Conservation (phyloP, 371 early-diverging fungal species). For the Lichtheimia hyalospora region DNA sequence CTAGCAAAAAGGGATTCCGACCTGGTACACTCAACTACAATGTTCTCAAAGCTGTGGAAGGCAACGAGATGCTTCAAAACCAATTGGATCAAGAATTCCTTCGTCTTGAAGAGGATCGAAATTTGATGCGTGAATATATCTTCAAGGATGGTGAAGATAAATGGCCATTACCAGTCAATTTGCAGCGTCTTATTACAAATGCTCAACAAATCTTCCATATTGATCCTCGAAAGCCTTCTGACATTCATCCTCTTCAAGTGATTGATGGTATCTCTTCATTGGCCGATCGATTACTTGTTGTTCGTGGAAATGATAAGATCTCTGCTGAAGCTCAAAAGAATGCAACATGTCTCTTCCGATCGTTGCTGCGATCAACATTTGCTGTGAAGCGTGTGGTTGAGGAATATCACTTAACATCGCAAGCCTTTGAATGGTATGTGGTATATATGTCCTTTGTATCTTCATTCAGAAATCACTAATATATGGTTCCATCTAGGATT, state of each 20-base stretch:
- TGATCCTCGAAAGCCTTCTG: constrained; percentile 77
- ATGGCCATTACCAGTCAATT: constrained; percentile 93
- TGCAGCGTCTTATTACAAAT: constrained; percentile 88
- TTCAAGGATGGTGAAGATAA: constrained; percentile 75
- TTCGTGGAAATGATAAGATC: constrained; percentile 87
- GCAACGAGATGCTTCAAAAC: constrained; percentile 67
- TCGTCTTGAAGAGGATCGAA: constrained; percentile 76
- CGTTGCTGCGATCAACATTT: constrained; percentile 82
- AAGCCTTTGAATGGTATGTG: constrained; percentile 88
- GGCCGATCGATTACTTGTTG: constrained; percentile 74
- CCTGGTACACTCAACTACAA: constrained; percentile 66
- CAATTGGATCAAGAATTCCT: constrained; percentile 82
- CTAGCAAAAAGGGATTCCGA: constrained; percentile 58
- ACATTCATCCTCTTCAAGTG: constrained; percentile 86
- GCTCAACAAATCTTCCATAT: constrained; percentile 89
- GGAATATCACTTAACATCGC: constrained; percentile 82
- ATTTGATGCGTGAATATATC: constrained; percentile 71
- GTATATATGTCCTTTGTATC: background rate
- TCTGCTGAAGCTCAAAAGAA: constrained; percentile 88
- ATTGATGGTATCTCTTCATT: constrained; percentile 73
- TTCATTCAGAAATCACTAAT: background rate
- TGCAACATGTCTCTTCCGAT: constrained; percentile 90
- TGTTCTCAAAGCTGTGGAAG: constrained; percentile 67
- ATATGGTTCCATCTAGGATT: constrained; percentile 35
- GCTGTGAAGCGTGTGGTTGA: constrained; percentile 87